Percentiles rank a stretch among this genome's conserved stretches.
Evolutionary conservation across 768 basidiomycete species (phyloP).

Genomic region (Tylopilus balloui): DNA sequence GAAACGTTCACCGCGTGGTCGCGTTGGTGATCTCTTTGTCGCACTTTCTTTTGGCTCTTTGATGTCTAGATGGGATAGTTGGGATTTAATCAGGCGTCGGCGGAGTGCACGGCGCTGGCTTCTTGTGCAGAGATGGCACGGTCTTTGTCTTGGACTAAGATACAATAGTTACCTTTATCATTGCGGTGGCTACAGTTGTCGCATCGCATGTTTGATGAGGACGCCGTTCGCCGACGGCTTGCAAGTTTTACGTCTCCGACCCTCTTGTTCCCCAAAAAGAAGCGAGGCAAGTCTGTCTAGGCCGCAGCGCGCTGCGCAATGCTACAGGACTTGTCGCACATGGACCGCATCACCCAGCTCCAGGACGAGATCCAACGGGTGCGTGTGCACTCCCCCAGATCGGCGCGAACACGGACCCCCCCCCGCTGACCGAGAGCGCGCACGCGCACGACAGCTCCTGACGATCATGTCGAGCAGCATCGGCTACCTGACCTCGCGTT

Average conservation of each 20-base stretch:
- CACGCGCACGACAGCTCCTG: conserved; percentile 67
- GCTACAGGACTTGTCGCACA: conserved; percentile 89
- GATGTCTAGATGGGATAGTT: not conserved
- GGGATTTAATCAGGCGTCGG: not conserved
- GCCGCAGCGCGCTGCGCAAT: conserved; percentile 78
- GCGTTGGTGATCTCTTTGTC: conserved; percentile 18
- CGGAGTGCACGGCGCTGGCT: not conserved
- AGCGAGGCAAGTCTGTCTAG: conserved; percentile 6
- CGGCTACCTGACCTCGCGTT: conserved; percentile 70
- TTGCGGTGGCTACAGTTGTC: not conserved
- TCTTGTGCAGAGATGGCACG: not conserved
- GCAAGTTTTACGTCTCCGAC: conserved; percentile 16
- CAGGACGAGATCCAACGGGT: conserved; percentile 93
- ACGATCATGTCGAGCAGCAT: conserved; percentile 84
- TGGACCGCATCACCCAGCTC: conserved; percentile 94
- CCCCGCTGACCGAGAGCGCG: too few species aligned
- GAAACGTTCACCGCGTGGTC: conserved; percentile 37
- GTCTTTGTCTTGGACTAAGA: too few species aligned
- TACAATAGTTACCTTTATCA: not conserved
- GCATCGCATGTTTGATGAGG: too few species aligned
- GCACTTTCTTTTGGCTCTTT: not conserved
- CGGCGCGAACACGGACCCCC: too few species aligned
- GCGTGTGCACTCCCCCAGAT: too few species aligned
- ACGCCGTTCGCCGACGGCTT: not conserved
- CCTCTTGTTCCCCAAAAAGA: conserved; percentile 5